phyloP scores from a whole-genome alignment of 495 filamentous ascomycete species.

The Lentithecium fluviatile region DNA sequence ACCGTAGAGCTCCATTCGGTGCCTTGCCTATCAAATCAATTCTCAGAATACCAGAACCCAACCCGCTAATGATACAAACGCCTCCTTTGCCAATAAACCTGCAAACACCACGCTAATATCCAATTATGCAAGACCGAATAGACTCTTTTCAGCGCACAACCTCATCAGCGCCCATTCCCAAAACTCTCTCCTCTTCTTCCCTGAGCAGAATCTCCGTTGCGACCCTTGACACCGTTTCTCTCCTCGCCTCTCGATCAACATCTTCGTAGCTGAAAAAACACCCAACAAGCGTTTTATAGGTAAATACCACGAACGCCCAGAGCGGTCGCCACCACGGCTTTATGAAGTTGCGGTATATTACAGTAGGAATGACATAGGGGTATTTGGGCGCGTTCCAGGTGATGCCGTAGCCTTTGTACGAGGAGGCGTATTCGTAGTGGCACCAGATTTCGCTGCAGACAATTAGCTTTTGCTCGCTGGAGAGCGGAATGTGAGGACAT shows the following conservation, averaged over 20 bases:
- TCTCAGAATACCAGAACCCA: too few species aligned
- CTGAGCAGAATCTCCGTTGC: neutral
- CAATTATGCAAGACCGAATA: neutral
- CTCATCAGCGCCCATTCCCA: conserved; percentile 30
- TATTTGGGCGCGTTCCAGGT: conserved; percentile 24
- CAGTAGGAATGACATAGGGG: conserved; percentile 31
- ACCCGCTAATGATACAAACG: too few species aligned
- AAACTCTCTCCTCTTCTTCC: conserved; percentile 1
- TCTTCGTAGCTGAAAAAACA: conserved; percentile 5
- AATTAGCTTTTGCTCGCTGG: neutral
- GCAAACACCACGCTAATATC: neutral
- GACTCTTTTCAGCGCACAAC: neutral
- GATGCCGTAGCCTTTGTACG: conserved; percentile 28
- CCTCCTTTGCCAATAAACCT: neutral
- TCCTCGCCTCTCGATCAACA: neutral
- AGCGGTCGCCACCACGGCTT: conserved; percentile 17
- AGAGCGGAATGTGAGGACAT: conserved; percentile 3
- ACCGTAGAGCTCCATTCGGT: too few species aligned
- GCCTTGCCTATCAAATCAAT: too few species aligned
- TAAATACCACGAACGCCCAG: conserved; percentile 24
- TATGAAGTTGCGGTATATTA: conserved; percentile 19
- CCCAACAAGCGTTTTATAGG: neutral
- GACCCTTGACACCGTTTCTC: conserved; percentile 10
- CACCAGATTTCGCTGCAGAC: conserved; percentile 24
- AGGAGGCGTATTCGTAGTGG: conserved; percentile 25